Percentiles rank a stretch among this genome's conserved stretches.
These are phyloP conservation scores for Elongisporangium prolatum DNA, from an alignment of 352 stramenopile species.

Conservation along the genomic window DNA sequence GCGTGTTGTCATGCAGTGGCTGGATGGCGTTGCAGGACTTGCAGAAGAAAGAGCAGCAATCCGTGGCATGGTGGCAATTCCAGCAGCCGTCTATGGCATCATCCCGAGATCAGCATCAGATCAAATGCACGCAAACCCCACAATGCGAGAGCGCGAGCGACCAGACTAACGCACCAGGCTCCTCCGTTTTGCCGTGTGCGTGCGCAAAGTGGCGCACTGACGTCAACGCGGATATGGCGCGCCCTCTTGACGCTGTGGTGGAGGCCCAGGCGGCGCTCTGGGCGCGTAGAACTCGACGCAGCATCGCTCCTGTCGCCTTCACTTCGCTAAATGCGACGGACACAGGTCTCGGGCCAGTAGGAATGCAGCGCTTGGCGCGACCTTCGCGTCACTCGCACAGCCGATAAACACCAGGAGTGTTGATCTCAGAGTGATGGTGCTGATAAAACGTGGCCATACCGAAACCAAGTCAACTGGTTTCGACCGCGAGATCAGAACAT, in stretches of 20 bases:
- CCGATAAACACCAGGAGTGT: neutral
- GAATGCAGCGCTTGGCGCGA: neutral
- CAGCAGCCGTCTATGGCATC: slow-evolving; percentile 41
- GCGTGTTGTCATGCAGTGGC: slow-evolving; percentile 41
- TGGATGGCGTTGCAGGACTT: slow-evolving; percentile 75
- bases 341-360: neutral
- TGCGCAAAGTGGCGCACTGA: slow-evolving; percentile 13
- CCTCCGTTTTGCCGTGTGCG: slow-evolving; percentile 19
- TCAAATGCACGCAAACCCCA: slow-evolving; percentile 1
- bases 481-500: neutral
- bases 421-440: neutral
- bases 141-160: neutral
- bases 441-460: neutral
- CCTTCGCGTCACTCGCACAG: neutral
- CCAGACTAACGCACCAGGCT: slow-evolving; percentile 1
- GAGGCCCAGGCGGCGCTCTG: neutral
- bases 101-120: neutral
- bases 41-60: slow-evolving; percentile 85
- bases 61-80: slow-evolving; percentile 80
- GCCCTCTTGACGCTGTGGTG: neutral
- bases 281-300: slow-evolving; percentile 10
- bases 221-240: neutral
- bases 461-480: neutral
- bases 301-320: neutral
- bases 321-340: neutral